Conservation (phyloP, 192 early-diverging fungal species). For the Backusella circina region DNA sequence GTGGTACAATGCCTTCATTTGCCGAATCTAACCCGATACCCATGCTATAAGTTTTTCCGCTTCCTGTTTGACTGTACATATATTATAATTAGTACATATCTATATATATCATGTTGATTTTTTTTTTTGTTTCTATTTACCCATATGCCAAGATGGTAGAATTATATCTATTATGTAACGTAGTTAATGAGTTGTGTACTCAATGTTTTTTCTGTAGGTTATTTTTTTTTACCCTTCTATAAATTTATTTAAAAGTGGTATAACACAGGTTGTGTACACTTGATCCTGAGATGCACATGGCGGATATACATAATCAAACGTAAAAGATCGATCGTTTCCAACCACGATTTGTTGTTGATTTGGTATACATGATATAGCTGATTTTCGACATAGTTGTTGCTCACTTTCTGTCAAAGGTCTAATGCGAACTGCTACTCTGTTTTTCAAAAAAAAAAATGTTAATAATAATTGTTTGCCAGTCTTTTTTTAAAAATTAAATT, state of each 20-base stretch:
- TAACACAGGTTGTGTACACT: conserved; percentile 58
- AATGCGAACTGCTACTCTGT: conserved; percentile 74
- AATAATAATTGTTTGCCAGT: not conserved
- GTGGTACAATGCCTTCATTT: conserved; percentile 56
- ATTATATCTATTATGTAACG: conserved; percentile 61
- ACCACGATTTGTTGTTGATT: conserved; percentile 57
- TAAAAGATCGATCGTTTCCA: conserved; percentile 59
- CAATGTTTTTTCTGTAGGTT: not conserved
- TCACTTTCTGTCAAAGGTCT: conserved; percentile 76
- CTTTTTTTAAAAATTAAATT: not conserved
- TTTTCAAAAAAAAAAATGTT: not conserved
- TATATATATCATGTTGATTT: not conserved
- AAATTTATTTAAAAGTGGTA: conserved; percentile 60
- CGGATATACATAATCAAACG: conserved; percentile 69
- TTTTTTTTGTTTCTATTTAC: conserved; percentile 26
- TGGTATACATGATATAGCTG: conserved; percentile 52
- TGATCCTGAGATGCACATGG: conserved; percentile 46
- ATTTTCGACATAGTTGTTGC: conserved; percentile 49
- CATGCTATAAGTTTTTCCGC: conserved; percentile 96
- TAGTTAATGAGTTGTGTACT: not conserved
- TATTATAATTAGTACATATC: not conserved
- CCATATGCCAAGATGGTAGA: conserved; percentile 90
- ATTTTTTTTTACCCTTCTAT: conserved; percentile 60
- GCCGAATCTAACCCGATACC: conserved; percentile 63
- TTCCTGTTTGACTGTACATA: conserved; percentile 72